Evolutionary conservation across 352 stramenopile species (phyloP).

Genomic region (Globisporangium nodosum): DNA sequence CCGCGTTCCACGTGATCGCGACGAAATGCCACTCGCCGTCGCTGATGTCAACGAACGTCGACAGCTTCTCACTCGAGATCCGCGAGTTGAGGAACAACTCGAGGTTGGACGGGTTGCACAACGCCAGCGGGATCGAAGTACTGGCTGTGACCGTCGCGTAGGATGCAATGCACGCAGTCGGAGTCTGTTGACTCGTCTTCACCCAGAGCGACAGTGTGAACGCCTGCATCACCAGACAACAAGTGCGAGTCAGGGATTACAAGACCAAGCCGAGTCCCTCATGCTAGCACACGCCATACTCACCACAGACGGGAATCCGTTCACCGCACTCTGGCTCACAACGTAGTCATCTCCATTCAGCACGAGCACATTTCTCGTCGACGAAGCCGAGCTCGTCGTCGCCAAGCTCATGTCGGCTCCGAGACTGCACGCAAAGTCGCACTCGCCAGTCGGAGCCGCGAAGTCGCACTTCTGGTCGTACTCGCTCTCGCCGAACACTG

Average conservation of each 20-base stretch:
- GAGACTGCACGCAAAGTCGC: slow-evolving; percentile 43
- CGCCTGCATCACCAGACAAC: slow-evolving; percentile 14
- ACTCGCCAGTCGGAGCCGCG: slow-evolving; percentile 43
- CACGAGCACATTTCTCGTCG: slow-evolving; percentile 27
- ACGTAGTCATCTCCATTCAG: slow-evolving; percentile 36
- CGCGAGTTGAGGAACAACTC: slow-evolving; percentile 42
- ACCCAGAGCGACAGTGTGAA: slow-evolving; percentile 66
- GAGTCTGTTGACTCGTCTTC: slow-evolving; percentile 28
- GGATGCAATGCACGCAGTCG: slow-evolving; percentile 37
- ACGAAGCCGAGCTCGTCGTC: slow-evolving; percentile 3
- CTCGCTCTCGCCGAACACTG: slow-evolving; percentile 47
- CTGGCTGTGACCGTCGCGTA: slow-evolving; percentile 18
- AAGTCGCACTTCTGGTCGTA: slow-evolving; percentile 67
- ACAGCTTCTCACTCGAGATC: slow-evolving; percentile 18
- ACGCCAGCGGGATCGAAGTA: slow-evolving; percentile 26
- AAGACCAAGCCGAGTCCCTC: neutral
- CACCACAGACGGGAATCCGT: slow-evolving; percentile 39
- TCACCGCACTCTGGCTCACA: slow-evolving; percentile 25
- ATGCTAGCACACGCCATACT: neutral
- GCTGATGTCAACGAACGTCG: slow-evolving; percentile 59
- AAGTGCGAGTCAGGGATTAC: neutral
- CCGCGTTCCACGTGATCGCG: slow-evolving; percentile 42
- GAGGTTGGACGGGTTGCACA: slow-evolving; percentile 61
- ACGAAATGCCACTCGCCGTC: slow-evolving; percentile 73
- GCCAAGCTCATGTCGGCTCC: slow-evolving; percentile 25